Base-by-base conservation (phyloP, 441 rosid species). In the Arabidopsis lyrata region DNA sequence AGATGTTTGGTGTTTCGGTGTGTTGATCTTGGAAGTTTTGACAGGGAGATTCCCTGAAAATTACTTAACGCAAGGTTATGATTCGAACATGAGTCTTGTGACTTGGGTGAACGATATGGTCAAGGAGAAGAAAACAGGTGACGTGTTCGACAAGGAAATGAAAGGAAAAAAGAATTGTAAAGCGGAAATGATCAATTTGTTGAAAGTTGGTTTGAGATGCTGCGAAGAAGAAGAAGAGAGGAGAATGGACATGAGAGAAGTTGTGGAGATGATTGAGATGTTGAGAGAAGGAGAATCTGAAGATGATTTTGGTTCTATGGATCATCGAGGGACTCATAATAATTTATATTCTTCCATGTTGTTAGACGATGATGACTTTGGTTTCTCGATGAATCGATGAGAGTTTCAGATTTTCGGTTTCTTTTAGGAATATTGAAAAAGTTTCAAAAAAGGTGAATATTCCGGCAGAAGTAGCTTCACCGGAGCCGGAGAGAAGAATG, bases 1-100 rank as follows among this genome's bases (percentile, higher is more conserved):
- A 0, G 99, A 95, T 35, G 82, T 95, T n/a, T 95, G 95, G 95
- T 73, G 97, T 79, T 77, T 95, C 0, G 99, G 99, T 34, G 91
- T 91, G 10, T 55, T 95, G 42, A 86, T 92, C 5, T 66, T 95
- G 45, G 99, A 95, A 84, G 62, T 88, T 35, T 50, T 95, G 16
- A 89, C 98, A 0, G 99, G 99, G 0, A 85, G 78, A 70, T 86
- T 85, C 45, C 99, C 99, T 0, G 92, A 89, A 76, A 92, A 91
- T 77, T 93, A 86, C 67, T 83, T 93, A 6, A 76, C 75, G 0
- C 76, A 76, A 74, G 80, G 86, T 11, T 87, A 86, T 34, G 81
- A 86, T 50, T 68, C 82, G 0, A 71, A 64, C 5, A 78, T 80
- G 31, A 86, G 88, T 62, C 72, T 95, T 6, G 88, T 88, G 0